phyloP scores from a whole-genome alignment of 768 basidiomycete species.

The Trametes maxima region DNA sequence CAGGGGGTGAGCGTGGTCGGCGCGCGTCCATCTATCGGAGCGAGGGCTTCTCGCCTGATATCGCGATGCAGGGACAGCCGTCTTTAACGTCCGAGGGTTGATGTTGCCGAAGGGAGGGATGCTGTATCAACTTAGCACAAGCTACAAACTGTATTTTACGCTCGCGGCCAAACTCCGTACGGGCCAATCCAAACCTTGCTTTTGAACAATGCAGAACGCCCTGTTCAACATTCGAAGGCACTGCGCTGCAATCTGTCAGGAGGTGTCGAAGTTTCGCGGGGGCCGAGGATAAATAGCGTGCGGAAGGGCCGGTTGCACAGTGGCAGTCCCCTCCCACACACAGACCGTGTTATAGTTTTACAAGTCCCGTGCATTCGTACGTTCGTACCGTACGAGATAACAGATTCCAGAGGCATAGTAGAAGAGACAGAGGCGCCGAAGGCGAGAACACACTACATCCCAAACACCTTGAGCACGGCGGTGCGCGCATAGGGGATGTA shows the following conservation, averaged over 20 bases:
- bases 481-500: constrained; percentile 92
- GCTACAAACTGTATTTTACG: constrained; percentile 1
- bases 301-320: not conserved
- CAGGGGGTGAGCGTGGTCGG: constrained; percentile 52
- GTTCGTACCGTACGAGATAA: constrained; percentile 14
- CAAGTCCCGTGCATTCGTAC: constrained; percentile 14
- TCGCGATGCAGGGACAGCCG: constrained; percentile 1
- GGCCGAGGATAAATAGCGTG: not conserved
- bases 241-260: too few relatives aligned
- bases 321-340: not conserved
- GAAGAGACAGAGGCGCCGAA: not conserved
- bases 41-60: not conserved
- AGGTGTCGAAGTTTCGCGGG: not conserved
- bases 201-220: not conserved
- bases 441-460: constrained; percentile 33
- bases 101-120: not conserved
- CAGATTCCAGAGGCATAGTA: not conserved
- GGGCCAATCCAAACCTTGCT: not conserved
- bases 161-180: not conserved
- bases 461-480: constrained; percentile 68
- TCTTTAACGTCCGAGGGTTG: constrained; percentile 10
- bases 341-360: constrained; percentile 1
- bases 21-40: not conserved
- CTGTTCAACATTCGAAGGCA: not conserved
- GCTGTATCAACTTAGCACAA: not conserved